These are phyloP conservation scores for Microdochium paspali DNA, from an alignment of 2,329 filamentous ascomycete genomes.

Conservation along the genomic window DNA sequence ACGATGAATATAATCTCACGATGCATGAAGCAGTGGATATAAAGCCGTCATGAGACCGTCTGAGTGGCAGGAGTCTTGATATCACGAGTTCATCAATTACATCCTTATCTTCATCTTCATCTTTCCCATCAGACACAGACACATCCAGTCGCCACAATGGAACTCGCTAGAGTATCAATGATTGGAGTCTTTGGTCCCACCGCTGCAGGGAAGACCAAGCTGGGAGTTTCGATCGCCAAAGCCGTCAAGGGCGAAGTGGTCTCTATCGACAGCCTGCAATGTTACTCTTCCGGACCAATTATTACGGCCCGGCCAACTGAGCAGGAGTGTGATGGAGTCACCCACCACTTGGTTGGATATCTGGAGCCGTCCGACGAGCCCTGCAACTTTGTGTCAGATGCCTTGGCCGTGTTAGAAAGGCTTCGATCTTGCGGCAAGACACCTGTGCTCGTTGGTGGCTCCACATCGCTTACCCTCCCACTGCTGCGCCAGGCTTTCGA, in stretches of 20 bases:
- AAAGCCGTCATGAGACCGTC: background rate
- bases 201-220: background rate
- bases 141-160: background rate
- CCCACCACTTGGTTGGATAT: background rate
- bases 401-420: background rate
- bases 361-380: background rate
- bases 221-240: background rate
- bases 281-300: background rate
- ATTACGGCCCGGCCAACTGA: background rate
- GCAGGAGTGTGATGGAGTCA: background rate
- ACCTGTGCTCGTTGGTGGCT: background rate
- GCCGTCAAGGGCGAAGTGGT: background rate
- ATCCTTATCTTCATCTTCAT: background rate
- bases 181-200: background rate
- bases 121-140: background rate
- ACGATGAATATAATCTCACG: background rate
- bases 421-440: background rate
- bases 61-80: background rate
- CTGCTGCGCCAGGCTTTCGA: background rate
- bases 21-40: background rate
- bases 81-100: background rate
- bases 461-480: background rate
- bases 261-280: background rate
- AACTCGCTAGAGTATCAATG: background rate
- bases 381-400: background rate